Evolutionary conservation across 1,284 basidiomycete species (phyloP), one percentile per base, ranked within the genome.

Genomic region (Chalciporus piperatoides): DNA sequence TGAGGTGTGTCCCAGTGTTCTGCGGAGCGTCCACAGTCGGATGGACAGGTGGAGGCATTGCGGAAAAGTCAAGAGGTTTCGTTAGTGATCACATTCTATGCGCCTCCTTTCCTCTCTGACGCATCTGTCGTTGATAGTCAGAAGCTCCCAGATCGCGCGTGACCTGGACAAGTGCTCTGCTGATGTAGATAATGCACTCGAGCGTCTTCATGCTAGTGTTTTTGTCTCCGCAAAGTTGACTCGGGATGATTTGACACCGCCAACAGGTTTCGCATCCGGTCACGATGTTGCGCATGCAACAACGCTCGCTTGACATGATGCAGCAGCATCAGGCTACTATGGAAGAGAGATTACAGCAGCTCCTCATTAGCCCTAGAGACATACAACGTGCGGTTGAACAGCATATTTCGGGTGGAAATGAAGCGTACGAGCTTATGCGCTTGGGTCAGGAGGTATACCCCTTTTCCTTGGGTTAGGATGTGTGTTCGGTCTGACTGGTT

Each of bases 361-460:
- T 72, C 14, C 44, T 76, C 10, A 71, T 67, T 1, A 71, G 59
- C 28, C 63, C 63, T n/a, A 59, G 59, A 41, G 70, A 78, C 43
- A 58, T 74, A 10, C 56, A 62, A 27, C 59, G 64, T 12, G 64
- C 75, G 5, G 61, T 66, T 21, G 63, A 69, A 38, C 61, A 71
- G 51, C 71, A 77, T 48, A 52, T 56, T 25, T 63, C 67, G 39
- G 78, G 76, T 4, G 66, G 71, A 33, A 62, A 60, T 33, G 72
- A 58, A 10, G 79, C 75, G 7, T 59, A 71, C 49, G 61, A 65
- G 4, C 62, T 82, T 35, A 81, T 82, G 79, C 67, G 69, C 38
- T 62, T 67, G 21, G 79, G 78, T 12, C 80, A 81, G 64, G 61
- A 64, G 54, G 78, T 77, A 55, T 10, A 58, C 41, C 43, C 33